phyloP scores from a whole-genome alignment of 305 asterid genomes.

The Solanum hybrid region DNA sequence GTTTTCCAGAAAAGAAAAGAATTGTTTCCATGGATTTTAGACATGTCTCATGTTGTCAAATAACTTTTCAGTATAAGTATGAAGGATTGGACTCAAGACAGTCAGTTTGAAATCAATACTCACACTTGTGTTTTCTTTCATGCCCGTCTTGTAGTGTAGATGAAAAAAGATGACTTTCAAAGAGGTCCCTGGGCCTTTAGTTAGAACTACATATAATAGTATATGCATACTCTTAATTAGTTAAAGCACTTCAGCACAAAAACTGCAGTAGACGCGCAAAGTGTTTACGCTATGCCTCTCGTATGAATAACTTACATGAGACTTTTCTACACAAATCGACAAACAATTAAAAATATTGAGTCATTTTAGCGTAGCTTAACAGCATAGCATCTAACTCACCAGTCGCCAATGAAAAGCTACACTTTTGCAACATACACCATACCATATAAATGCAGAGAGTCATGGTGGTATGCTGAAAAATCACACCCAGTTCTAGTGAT shows the following conservation, averaged over 20 bases:
- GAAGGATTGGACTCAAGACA: not conserved
- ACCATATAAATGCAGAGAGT: not conserved
- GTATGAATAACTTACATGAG: not conserved
- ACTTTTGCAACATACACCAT: not conserved
- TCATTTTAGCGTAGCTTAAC: not conserved
- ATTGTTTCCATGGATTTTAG: not conserved
- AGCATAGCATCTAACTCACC: not conserved
- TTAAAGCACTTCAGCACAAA: not conserved
- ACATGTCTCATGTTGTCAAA: not conserved
- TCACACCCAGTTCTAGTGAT: not conserved
- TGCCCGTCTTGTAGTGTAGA: not conserved
- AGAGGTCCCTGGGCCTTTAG: not conserved
- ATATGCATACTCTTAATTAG: not conserved
- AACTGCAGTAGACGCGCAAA: not conserved
- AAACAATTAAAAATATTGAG: not conserved
- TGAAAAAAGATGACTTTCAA: not conserved
- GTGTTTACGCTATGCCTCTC: not conserved
- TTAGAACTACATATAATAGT: not conserved
- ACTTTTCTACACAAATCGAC: not conserved
- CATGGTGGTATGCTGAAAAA: not conserved
- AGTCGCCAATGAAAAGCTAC: not conserved
- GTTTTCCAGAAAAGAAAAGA: not conserved
- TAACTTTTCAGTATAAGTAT: not conserved
- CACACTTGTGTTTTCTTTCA: not conserved
- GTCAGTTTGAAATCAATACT: not conserved